Percentiles rank a stretch among this genome's conserved stretches.
Conservation (phyloP, 768 basidiomycete species). For the Pulveroboletus frians region DNA sequence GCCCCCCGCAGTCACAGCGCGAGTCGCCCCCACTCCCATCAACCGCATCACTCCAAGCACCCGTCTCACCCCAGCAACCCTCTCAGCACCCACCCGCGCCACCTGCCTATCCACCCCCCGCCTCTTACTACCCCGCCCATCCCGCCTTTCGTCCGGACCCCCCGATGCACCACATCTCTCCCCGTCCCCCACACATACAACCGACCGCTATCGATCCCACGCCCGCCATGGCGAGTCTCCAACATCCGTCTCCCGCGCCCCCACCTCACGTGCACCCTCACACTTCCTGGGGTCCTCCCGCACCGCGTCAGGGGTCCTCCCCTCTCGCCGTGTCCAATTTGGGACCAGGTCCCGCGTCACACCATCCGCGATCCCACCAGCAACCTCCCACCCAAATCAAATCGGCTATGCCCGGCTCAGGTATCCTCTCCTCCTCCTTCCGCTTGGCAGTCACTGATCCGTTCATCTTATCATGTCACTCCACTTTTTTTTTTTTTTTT, state of each 20-base stretch:
- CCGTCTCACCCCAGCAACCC: slow-evolving; percentile 10
- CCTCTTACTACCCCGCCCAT: slow-evolving; percentile 16
- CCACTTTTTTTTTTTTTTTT: slow-evolving; percentile 17
- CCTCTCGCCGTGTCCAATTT: slow-evolving; percentile 24
- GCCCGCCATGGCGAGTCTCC: slow-evolving; percentile 31
- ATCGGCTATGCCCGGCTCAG: slow-evolving; percentile 31
- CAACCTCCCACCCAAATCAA: slow-evolving; percentile 26
- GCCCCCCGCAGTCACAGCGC: slow-evolving; percentile 24
- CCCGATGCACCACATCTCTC: slow-evolving; percentile 26
- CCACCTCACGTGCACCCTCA: slow-evolving; percentile 29
- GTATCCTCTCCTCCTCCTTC: slow-evolving; percentile 9
- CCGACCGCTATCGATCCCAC: slow-evolving; percentile 23
- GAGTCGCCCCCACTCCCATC: slow-evolving; percentile 24
- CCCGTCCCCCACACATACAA: slow-evolving; percentile 31
- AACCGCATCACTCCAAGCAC: slow-evolving; percentile 26
- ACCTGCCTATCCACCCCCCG: slow-evolving; percentile 22
- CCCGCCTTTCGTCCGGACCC: slow-evolving; percentile 17
- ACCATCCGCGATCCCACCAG: slow-evolving; percentile 28
- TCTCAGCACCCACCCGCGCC: slow-evolving; percentile 15
- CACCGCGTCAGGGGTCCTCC: slow-evolving; percentile 31
- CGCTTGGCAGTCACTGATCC: slow-evolving; percentile 2
- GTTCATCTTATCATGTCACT: neutral
- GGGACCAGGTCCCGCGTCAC: slow-evolving; percentile 16
- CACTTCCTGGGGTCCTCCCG: slow-evolving; percentile 32
- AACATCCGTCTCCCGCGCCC: slow-evolving; percentile 29